A percentile compares a stretch with the other conserved stretches of the same genome.
These are phyloP conservation scores for Globisporangium alternatum DNA, from an alignment of 352 stramenopile genomes.

Conservation along the genomic window DNA sequence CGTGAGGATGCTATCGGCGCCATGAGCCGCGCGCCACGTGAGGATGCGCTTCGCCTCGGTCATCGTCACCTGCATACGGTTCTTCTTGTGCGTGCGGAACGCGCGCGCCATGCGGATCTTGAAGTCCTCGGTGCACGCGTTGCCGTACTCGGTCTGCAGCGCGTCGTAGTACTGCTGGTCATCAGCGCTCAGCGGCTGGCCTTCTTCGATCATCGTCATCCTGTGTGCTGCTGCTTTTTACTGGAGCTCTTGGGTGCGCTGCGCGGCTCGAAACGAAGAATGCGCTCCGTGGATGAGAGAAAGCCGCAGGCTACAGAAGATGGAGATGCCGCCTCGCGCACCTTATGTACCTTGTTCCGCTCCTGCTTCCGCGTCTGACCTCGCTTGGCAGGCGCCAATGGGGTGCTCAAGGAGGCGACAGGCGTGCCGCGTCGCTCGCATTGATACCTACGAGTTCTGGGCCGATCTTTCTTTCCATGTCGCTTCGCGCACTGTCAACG, in stretches of 20 bases:
- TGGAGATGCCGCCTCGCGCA: not conserved
- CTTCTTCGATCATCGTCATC: slow-evolving; percentile 47
- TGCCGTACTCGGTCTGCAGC: slow-evolving; percentile 46
- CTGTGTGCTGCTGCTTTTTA: not conserved
- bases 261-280: not conserved
- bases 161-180: slow-evolving; percentile 64
- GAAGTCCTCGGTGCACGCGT: slow-evolving; percentile 59
- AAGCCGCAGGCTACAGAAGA: not conserved
- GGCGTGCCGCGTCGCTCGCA: not conserved
- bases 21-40: slow-evolving; percentile 41
- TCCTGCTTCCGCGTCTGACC: not conserved
- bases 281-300: not conserved
- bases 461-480: slow-evolving; percentile 6
- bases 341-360: not conserved
- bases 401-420: no score
- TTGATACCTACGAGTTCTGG: slow-evolving; percentile 2
- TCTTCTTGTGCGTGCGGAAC: slow-evolving; percentile 66
- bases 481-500: slow-evolving; percentile 3
- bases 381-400: not conserved
- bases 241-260: not conserved
- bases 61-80: slow-evolving; percentile 60
- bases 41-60: slow-evolving; percentile 63
- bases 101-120: slow-evolving; percentile 57
- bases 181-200: slow-evolving; percentile 36
- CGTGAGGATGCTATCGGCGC: slow-evolving; percentile 49